A percentile compares a stretch with the other conserved stretches of the same genome.
phyloP scores from a whole-genome alignment of 805 yeast genomes.

The Monosporozyma aquatica region DNA sequence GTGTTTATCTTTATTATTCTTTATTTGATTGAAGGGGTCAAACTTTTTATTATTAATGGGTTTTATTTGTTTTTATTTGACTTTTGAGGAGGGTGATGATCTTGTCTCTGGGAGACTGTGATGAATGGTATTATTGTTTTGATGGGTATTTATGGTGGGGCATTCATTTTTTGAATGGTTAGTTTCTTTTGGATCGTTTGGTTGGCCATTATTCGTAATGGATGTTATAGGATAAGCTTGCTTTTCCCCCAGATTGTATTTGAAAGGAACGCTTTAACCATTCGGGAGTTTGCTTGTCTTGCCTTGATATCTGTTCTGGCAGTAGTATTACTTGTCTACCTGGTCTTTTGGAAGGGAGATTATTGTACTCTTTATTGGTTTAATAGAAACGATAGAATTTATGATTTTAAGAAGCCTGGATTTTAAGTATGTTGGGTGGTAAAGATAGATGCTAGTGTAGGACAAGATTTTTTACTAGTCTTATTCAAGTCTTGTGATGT shows the following conservation, averaged over 20 bases:
- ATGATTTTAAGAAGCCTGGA: constrained; percentile 1
- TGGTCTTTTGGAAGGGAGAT: not conserved
- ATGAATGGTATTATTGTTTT: not conserved
- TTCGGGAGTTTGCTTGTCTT: no score
- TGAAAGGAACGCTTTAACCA: no score
- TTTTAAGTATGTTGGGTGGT: not conserved
- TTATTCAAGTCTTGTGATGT: no score
- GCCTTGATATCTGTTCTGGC: no score
- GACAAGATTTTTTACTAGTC: not conserved
- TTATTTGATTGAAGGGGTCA: not conserved
- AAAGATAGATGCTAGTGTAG: not conserved
- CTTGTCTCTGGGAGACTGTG: not conserved
- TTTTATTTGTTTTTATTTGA: not conserved
- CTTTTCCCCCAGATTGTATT: constrained; percentile 19
- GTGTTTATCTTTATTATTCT: not conserved
- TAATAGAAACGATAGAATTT: not conserved
- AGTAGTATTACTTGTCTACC: not conserved
- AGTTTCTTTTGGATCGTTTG: constrained; percentile 4
- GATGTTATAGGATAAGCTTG: constrained; percentile 28
- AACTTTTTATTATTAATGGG: not conserved
- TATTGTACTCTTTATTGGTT: not conserved
- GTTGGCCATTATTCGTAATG: constrained; percentile 3
- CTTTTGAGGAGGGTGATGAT: not conserved
- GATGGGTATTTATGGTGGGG: no score
- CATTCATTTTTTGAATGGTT: not conserved